These are phyloP conservation scores for Malus orientalis DNA, from an alignment of 306 rosid species.

Conservation along the genomic window DNA sequence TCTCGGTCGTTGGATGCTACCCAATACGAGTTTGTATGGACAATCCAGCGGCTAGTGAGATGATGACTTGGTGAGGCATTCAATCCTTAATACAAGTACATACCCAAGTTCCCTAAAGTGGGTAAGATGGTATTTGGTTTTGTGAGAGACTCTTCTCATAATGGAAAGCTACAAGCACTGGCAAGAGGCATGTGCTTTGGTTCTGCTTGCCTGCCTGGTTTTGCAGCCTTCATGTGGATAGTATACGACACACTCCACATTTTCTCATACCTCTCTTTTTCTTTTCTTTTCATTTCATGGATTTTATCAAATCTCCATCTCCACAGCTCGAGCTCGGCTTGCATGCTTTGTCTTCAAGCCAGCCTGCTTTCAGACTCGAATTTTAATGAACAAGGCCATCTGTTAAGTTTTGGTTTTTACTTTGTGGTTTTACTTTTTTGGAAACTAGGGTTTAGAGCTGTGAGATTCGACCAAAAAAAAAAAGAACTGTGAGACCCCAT, in stretches of 20 bases:
- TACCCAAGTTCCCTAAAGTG: not conserved
- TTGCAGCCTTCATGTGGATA: constrained; percentile 29
- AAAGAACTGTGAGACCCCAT: not conserved
- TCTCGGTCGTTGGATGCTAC: not conserved
- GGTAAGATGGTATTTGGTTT: not conserved
- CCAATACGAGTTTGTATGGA: not conserved
- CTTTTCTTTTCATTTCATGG: not conserved
- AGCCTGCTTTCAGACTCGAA: constrained; percentile 7
- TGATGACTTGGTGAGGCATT: not conserved
- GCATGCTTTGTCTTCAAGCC: constrained; percentile 6
- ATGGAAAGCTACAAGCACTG: constrained; percentile 2
- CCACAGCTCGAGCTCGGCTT: constrained; percentile 4
- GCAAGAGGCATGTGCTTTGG: constrained; percentile 28
- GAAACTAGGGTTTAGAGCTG: not conserved
- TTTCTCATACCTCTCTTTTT: constrained; percentile 3
- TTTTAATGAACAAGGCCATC: constrained; percentile 3
- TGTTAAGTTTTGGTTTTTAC: not conserved
- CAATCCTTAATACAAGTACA: not conserved
- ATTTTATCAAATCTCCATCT: not conserved
- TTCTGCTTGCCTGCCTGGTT: constrained; percentile 20
- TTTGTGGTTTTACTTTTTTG: not conserved
- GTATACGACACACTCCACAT: constrained; percentile 17
- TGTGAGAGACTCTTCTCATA: not conserved
- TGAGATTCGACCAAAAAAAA: not conserved
- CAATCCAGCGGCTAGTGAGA: not conserved